A percentile compares a stretch with the other conserved stretches of the same genome.
phyloP scores from a whole-genome alignment of 257 asterid species.

The Linaria vulgaris region DNA sequence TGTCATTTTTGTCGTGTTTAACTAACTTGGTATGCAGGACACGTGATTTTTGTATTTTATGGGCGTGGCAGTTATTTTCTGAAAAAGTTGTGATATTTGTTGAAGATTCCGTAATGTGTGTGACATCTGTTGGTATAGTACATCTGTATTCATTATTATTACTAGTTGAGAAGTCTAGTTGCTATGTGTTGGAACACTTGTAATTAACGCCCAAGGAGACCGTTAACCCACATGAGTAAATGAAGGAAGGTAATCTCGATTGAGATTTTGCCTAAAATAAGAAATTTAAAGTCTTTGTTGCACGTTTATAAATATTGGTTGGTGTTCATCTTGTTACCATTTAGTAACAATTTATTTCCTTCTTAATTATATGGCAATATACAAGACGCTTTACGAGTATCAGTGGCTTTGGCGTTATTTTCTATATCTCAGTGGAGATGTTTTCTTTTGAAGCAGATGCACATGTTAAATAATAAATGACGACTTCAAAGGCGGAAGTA shows the following conservation, averaged over 20 bases:
- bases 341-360: neutral
- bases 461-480: neutral
- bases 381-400: neutral
- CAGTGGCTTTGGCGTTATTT: neutral
- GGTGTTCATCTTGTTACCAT: neutral
- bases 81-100: neutral
- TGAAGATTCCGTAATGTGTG: slow-evolving; percentile 2
- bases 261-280: neutral
- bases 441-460: neutral
- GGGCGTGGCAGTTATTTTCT: slow-evolving; percentile 2
- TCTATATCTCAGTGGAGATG: neutral
- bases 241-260: neutral
- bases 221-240: neutral
- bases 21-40: neutral
- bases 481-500: neutral
- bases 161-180: slow-evolving; percentile 10
- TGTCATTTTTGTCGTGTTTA: slow-evolving; percentile 17
- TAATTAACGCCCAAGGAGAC: neutral
- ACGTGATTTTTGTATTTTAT: neutral
- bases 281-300: neutral
- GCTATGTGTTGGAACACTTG: neutral
- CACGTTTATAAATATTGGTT: neutral
- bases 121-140: neutral
- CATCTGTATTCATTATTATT: neutral
- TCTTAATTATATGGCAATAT: neutral